Percentiles rank a stretch among this genome's conserved stretches.
Evolutionary conservation across 2,329 filamentous ascomycete species (phyloP).

Genomic region (Fusarium humuli): DNA sequence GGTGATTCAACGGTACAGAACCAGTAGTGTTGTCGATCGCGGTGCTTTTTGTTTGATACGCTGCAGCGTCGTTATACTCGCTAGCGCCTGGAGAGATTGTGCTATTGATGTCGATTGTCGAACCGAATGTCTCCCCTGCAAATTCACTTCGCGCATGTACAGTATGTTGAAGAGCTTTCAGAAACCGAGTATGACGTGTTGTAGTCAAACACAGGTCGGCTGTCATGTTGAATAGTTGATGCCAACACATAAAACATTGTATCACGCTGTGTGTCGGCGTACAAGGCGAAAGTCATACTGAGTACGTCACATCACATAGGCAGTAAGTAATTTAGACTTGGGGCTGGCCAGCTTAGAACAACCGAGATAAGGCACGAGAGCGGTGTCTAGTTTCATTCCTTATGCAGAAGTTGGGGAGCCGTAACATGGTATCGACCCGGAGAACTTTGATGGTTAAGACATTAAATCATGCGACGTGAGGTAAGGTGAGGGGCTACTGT

Average conservation of each 20-base stretch:
- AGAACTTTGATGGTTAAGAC: slow-evolving; percentile 19
- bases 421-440: slow-evolving; percentile 19
- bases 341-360: slow-evolving; percentile 27
- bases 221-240: background rate
- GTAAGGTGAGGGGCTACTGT: slow-evolving; percentile 7
- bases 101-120: background rate
- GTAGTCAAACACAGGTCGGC: background rate
- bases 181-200: background rate
- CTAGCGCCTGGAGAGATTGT: background rate
- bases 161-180: background rate
- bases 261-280: slow-evolving; percentile 1
- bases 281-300: slow-evolving; percentile 3
- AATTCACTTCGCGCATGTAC: background rate
- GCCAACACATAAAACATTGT: slow-evolving; percentile 24
- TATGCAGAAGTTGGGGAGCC: slow-evolving; percentile 14
- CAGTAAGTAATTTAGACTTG: slow-evolving; percentile 3
- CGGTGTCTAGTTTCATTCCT: slow-evolving; percentile 38
- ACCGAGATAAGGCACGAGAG: slow-evolving; percentile 37
- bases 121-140: background rate
- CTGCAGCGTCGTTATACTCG: slow-evolving; percentile 1
- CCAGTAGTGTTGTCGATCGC: slow-evolving; percentile 17
- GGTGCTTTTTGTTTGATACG: slow-evolving; percentile 12
- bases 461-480: slow-evolving; percentile 35
- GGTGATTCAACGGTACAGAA: slow-evolving; percentile 17
- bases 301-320: slow-evolving; percentile 5